A percentile compares a stretch with the other conserved stretches of the same genome.
phyloP scores from a whole-genome alignment of 2,329 filamentous ascomycete species.

The Periconia digitata region DNA sequence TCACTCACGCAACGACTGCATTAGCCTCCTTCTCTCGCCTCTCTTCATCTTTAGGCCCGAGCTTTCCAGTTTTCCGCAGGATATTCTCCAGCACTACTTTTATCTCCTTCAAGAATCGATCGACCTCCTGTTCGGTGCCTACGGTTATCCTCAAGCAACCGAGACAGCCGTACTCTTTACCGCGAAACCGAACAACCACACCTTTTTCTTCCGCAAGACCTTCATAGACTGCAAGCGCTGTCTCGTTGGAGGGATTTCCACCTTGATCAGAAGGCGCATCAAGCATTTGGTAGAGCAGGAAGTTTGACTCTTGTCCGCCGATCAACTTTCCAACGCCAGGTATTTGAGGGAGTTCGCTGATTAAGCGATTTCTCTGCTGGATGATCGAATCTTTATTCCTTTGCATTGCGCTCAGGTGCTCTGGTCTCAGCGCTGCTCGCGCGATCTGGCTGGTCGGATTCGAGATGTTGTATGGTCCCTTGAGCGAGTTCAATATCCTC shows the following conservation, averaged over 20 bases:
- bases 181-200: constrained; percentile 90
- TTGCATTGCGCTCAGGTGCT: constrained; percentile 73
- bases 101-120: constrained; percentile 73
- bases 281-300: constrained; percentile 86
- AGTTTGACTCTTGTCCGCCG: constrained; percentile 83
- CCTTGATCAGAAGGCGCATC: constrained; percentile 56
- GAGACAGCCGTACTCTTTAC: constrained; percentile 85
- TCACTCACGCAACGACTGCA: constrained; percentile 51
- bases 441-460: constrained; percentile 85
- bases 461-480: constrained; percentile 94
- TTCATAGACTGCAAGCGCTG: constrained; percentile 80
- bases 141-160: constrained; percentile 91
- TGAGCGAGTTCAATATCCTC: constrained; percentile 81
- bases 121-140: constrained; percentile 84
- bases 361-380: constrained; percentile 73
- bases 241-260: constrained; percentile 75
- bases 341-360: constrained; percentile 72
- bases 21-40: constrained; percentile 54
- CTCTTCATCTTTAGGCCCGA: constrained; percentile 43
- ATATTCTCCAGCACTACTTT: constrained; percentile 53
- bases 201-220: constrained; percentile 80
- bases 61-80: constrained; percentile 40
- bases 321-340: constrained; percentile 77
- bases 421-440: constrained; percentile 65
- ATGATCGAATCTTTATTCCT: constrained; percentile 70